Conservation (phyloP, 176 grass and related monocot genomes). For the Tillandsia fasciculata region DNA sequence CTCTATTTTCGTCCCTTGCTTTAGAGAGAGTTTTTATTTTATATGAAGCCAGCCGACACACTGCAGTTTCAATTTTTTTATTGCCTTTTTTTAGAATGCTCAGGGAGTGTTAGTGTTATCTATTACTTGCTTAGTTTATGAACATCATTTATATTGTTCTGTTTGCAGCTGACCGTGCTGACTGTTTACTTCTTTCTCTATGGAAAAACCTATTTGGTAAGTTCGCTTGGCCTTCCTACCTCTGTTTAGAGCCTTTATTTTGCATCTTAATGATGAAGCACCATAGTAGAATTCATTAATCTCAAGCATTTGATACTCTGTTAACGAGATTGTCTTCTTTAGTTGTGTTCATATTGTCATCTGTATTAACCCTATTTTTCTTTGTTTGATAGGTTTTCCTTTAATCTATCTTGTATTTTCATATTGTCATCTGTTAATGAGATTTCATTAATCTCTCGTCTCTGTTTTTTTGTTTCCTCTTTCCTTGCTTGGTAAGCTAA, state of each 20-base stretch:
- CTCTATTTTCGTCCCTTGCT: no score
- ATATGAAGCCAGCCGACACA: no score
- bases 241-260: background rate
- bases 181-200: conserved; percentile 95
- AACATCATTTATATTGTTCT: conserved; percentile 7
- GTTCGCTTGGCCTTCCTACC: conserved; percentile 18
- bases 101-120: no score
- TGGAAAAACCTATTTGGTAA: conserved; percentile 85
- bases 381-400: background rate
- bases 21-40: no score
- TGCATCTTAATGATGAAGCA: background rate
- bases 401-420: background rate
- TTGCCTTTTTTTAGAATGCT: no score
- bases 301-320: background rate
- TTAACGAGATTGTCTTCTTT: background rate
- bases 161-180: conserved; percentile 77
- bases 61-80: no score
- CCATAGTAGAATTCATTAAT: background rate
- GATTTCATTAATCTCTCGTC: no score
- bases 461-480: no score
- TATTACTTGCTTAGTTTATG: background rate
- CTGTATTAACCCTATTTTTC: background rate
- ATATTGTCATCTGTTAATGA: no score
- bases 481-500: no score
- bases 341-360: background rate